These are phyloP conservation scores for Pseudomassariella vexata DNA, from an alignment of 2,329 filamentous ascomycete species.

Conservation along the genomic window DNA sequence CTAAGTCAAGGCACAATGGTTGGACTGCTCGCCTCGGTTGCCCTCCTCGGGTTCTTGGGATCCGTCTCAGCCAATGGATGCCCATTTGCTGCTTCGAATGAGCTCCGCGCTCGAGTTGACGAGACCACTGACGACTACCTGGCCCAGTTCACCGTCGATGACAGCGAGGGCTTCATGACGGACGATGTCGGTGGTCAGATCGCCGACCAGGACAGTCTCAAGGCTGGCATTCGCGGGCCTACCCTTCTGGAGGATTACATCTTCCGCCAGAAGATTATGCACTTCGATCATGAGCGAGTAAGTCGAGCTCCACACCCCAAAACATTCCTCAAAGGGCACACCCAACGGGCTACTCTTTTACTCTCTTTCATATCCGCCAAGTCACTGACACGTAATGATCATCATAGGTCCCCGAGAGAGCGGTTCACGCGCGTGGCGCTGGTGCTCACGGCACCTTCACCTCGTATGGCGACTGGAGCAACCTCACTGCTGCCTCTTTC, in stretches of 20 bases:
- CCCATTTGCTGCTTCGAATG: constrained; percentile 25
- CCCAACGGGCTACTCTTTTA: too few species aligned
- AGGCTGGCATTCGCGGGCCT: constrained; percentile 51
- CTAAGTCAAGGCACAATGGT: constrained; percentile 19
- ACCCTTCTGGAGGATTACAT: constrained; percentile 58
- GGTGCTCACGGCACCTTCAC: constrained; percentile 56
- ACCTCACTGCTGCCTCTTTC: constrained; percentile 58
- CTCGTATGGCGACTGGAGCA: constrained; percentile 54
- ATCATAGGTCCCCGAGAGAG: constrained; percentile 24
- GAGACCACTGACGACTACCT: constrained; percentile 17
- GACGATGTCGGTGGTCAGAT: constrained; percentile 65
- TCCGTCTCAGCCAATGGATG: constrained; percentile 22
- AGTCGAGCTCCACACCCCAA: too few species aligned
- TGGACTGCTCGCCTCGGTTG: constrained; percentile 12
- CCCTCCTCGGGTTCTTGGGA: constrained; percentile 18
- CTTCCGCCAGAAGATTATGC: constrained; percentile 46
- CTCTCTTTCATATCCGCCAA: background rate
- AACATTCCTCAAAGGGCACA: too few species aligned
- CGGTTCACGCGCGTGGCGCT: constrained; percentile 53
- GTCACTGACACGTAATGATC: constrained; percentile 11
- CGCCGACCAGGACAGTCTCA: constrained; percentile 53
- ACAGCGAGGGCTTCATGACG: constrained; percentile 52
- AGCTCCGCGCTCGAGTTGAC: constrained; percentile 18
- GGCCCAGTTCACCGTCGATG: constrained; percentile 39
- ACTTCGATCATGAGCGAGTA: constrained; percentile 52